These are phyloP conservation scores for Cocos nucifera DNA, from an alignment of 176 grass and related monocot genomes.

Conservation along the genomic window DNA sequence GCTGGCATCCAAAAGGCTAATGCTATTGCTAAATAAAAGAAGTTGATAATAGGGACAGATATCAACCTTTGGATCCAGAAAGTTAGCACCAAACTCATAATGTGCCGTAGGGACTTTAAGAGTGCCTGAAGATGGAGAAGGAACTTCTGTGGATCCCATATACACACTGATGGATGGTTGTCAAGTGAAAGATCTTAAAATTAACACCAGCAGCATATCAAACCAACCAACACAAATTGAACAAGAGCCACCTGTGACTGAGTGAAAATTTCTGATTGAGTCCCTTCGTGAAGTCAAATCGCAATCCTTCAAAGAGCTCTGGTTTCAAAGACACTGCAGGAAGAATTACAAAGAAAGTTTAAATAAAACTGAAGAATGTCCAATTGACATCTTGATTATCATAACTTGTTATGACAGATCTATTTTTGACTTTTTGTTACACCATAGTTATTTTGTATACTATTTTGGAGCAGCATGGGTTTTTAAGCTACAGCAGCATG, in stretches of 20 bases:
- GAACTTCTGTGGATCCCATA: conserved; percentile 90
- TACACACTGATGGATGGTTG: conserved; percentile 48
- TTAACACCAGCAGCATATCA: neutral
- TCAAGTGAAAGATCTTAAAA: conserved; percentile 16
- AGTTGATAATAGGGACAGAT: neutral
- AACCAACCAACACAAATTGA: neutral
- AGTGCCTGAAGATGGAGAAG: conserved; percentile 52
- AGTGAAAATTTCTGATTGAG: conserved; percentile 46
- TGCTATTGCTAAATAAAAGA: neutral
- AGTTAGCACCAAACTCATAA: conserved; percentile 98
- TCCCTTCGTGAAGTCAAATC: conserved; percentile 35
- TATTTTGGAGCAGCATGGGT: too few species aligned
- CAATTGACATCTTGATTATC: too few species aligned
- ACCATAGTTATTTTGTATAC: too few species aligned
- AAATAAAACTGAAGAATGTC: neutral
- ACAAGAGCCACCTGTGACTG: conserved; percentile 37
- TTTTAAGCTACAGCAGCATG: too few species aligned
- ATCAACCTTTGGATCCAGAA: conserved; percentile 90
- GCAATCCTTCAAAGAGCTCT: conserved; percentile 47
- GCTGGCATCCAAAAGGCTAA: neutral
- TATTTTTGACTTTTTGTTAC: too few species aligned
- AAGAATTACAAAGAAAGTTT: neutral
- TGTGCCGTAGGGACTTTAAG: conserved; percentile 91
- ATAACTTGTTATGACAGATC: too few species aligned
- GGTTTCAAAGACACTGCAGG: conserved; percentile 46